Evolutionary conservation across 2,329 filamentous ascomycete species (phyloP).

Genomic region (Trichophyton schoenleinii): DNA sequence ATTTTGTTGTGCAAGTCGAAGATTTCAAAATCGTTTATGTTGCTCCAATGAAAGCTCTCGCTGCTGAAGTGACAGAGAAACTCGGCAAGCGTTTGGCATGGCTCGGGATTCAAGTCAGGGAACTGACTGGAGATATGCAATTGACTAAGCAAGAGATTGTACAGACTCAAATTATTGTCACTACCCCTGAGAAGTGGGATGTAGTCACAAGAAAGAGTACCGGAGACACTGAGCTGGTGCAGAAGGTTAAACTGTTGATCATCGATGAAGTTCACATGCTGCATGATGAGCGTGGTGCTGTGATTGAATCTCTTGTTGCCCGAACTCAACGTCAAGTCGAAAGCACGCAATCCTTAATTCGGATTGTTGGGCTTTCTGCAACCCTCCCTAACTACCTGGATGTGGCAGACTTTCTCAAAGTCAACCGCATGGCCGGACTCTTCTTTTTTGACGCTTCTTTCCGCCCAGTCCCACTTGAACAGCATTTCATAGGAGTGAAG

Average conservation of each 20-base stretch:
- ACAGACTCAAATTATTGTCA: constrained; percentile 94
- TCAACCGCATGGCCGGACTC: constrained; percentile 80
- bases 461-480: constrained; percentile 85
- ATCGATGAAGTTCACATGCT: constrained; percentile 99
- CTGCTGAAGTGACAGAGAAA: constrained; percentile 92
- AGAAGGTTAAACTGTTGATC: constrained; percentile 89
- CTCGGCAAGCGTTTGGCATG: constrained; percentile 81
- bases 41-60: constrained; percentile 95
- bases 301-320: constrained; percentile 89
- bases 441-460: constrained; percentile 98
- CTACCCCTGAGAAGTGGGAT: constrained; percentile 98
- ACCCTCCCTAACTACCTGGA: constrained; percentile 95
- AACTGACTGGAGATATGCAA: constrained; percentile 98
- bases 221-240: constrained; percentile 91
- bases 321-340: constrained; percentile 93
- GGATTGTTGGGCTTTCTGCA: constrained; percentile 87
- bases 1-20: constrained; percentile 70
- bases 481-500: constrained; percentile 94
- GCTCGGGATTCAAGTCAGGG: constrained; percentile 82
- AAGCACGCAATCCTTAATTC: constrained; percentile 92
- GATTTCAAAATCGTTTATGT: constrained; percentile 99
- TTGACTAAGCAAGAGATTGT: constrained; percentile 93
- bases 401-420: constrained; percentile 91
- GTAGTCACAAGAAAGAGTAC: constrained; percentile 95
- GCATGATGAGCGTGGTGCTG: constrained; percentile 91